Evolutionary conservation across 192 early-diverging fungal genomes (phyloP).

Genomic region (Coemansia sp.): DNA sequence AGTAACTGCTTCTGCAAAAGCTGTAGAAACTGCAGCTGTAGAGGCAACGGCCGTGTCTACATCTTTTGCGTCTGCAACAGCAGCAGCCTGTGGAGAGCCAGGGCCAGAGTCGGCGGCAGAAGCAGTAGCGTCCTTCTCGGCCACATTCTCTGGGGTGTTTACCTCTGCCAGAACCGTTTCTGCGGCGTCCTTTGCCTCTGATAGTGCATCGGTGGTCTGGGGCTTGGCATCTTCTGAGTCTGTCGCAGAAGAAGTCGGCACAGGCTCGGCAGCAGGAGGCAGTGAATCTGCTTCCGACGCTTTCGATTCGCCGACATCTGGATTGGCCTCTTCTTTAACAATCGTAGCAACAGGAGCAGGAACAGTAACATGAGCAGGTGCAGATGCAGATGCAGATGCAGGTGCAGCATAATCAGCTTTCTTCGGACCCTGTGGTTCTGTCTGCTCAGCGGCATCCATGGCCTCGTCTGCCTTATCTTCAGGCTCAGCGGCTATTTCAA

Average conservation of each 20-base stretch:
- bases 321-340: not conserved
- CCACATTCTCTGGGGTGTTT: not conserved
- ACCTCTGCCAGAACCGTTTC: not conserved
- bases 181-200: not conserved
- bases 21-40: not conserved
- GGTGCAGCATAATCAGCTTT: too few species aligned
- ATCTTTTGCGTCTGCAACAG: not conserved
- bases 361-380: too few species aligned
- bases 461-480: not conserved
- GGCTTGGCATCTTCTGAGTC: not conserved
- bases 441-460: not conserved
- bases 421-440: not conserved
- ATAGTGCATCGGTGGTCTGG: not conserved
- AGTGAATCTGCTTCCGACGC: not conserved
- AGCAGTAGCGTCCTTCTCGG: not conserved
- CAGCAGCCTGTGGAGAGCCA: too few species aligned
- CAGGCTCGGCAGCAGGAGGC: not conserved
- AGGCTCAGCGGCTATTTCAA: not conserved
- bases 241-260: too few species aligned
- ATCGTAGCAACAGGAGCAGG: too few species aligned
- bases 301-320: not conserved
- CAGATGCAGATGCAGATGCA: too few species aligned
- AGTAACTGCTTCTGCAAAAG: not conserved
- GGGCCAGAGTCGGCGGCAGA: not conserved
- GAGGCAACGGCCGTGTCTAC: not conserved